phyloP scores from a whole-genome alignment of 805 yeast genomes.

The Yarrowia bubula region DNA sequence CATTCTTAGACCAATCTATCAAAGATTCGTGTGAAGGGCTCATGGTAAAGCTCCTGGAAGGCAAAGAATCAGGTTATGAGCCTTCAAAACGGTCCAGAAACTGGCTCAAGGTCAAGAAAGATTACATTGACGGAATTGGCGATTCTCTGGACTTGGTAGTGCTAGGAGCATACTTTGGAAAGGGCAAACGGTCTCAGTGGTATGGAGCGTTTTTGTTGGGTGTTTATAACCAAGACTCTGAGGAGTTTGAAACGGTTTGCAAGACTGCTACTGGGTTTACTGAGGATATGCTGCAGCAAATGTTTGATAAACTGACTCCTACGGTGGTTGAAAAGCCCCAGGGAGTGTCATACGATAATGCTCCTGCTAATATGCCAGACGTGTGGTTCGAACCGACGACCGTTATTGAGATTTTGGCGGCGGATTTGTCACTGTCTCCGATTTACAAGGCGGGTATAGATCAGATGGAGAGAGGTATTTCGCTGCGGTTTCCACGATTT shows the following conservation, averaged over 20 bases:
- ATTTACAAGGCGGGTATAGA: constrained; percentile 79
- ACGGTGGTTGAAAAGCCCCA: constrained; percentile 66
- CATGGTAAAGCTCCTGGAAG: constrained; percentile 88
- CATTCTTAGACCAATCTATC: constrained; percentile 82
- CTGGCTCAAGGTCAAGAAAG: constrained; percentile 95
- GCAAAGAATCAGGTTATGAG: constrained; percentile 78
- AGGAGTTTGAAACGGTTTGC: constrained; percentile 92
- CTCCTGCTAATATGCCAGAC: constrained; percentile 73
- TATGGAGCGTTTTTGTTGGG: constrained; percentile 95
- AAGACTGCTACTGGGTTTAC: constrained; percentile 97
- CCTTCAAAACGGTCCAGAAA: constrained; percentile 93
- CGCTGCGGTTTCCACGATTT: constrained; percentile 86
- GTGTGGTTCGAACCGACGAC: constrained; percentile 90
- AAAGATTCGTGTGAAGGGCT: constrained; percentile 91
- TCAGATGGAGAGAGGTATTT: constrained; percentile 76
- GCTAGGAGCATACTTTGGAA: constrained; percentile 89
- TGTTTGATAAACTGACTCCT: constrained; percentile 62
- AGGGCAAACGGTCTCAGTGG: constrained; percentile 90
- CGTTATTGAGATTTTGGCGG: constrained; percentile 85
- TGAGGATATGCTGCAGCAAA: constrained; percentile 68
- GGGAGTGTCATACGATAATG: constrained; percentile 61
- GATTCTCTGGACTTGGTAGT: constrained; percentile 93
- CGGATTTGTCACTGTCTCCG: constrained; percentile 86
- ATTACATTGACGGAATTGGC: constrained; percentile 91
- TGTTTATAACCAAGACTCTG: constrained; percentile 84